These are phyloP conservation scores for Neoboletus magnificus DNA, from an alignment of 768 basidiomycete genomes.

Conservation along the genomic window DNA sequence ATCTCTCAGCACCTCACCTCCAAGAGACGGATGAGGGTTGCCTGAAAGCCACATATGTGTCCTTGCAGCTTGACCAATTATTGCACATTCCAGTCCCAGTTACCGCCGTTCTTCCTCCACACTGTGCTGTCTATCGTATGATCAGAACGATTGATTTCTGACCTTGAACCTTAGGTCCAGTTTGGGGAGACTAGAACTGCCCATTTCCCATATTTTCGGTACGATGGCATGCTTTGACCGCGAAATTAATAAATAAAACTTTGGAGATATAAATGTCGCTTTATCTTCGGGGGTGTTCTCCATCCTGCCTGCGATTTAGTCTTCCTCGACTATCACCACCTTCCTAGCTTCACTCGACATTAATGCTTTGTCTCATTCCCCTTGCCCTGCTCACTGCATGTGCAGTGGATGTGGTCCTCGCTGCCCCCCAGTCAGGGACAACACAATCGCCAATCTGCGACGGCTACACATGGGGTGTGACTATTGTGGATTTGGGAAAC, in stretches of 20 bases:
- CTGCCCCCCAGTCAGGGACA: background rate
- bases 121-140: no score
- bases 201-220: no score
- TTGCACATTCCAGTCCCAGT: no score
- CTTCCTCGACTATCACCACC: background rate
- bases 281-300: background rate
- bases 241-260: background rate
- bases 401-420: background rate
- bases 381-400: background rate
- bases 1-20: no score
- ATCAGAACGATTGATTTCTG: no score
- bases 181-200: no score
- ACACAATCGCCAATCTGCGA: background rate
- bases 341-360: background rate
- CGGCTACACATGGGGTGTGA: background rate
- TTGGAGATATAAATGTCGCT: background rate
- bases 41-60: no score
- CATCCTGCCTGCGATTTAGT: background rate
- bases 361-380: slow-evolving; percentile 1
- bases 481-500: background rate
- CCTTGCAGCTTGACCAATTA: no score
- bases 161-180: no score
- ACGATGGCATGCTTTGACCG: no score
- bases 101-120: no score
- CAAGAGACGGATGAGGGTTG: no score